A percentile compares a stretch with the other conserved stretches of the same genome.
Conservation (phyloP, 2,329 filamentous ascomycete genomes). For the Cladobotryum mycophilum region DNA sequence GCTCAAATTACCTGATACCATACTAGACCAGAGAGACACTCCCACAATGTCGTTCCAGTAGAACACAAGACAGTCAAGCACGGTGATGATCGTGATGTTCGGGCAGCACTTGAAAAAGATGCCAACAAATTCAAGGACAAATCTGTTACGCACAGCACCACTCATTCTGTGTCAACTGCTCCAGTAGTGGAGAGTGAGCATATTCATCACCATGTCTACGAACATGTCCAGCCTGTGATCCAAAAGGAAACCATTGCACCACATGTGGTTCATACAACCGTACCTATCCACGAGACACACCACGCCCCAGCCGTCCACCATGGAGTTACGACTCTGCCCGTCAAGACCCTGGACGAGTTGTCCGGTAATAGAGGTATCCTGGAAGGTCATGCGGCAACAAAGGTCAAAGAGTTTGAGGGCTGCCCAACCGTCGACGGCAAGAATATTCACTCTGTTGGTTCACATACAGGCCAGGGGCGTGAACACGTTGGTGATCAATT, state of each 20-base stretch:
- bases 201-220: conserved; percentile 48
- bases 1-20: background rate
- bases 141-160: conserved; percentile 23
- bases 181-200: conserved; percentile 25
- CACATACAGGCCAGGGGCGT: no score
- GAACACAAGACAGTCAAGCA: conserved; percentile 58
- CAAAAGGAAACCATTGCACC: conserved; percentile 64
- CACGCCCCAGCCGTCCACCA: conserved; percentile 63
- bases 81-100: conserved; percentile 44
- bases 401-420: conserved; percentile 54
- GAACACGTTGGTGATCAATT: no score
- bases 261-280: conserved; percentile 62
- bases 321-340: conserved; percentile 54
- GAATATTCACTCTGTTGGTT: no score
- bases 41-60: conserved; percentile 50
- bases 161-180: conserved; percentile 19
- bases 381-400: conserved; percentile 45
- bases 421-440: conserved; percentile 40
- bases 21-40: conserved; percentile 54
- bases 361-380: conserved; percentile 41
- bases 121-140: conserved; percentile 27
- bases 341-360: conserved; percentile 61
- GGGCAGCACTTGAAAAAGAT: conserved; percentile 45
- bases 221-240: conserved; percentile 64
- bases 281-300: conserved; percentile 67